These are phyloP conservation scores for Fusarium udum DNA, from an alignment of 2,329 filamentous ascomycete genomes.

Conservation along the genomic window DNA sequence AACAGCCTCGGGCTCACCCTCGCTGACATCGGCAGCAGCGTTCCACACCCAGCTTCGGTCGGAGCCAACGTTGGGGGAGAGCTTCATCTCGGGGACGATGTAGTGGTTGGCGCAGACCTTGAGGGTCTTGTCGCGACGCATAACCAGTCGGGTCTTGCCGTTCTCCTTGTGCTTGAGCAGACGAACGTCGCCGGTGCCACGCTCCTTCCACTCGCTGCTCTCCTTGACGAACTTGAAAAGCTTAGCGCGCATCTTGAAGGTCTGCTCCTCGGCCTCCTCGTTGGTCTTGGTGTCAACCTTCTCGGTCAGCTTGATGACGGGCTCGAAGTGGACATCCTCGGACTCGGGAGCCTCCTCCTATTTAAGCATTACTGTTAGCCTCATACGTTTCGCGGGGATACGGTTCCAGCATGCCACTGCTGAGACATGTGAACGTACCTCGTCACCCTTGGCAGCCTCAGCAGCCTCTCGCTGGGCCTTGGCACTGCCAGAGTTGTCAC, in stretches of 20 bases:
- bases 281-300: slow-evolving; percentile 98
- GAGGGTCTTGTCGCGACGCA: slow-evolving; percentile 99
- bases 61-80: slow-evolving; percentile 96
- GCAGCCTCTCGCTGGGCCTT: slow-evolving; percentile 78
- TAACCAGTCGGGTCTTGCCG: slow-evolving; percentile 95
- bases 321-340: slow-evolving; percentile 96
- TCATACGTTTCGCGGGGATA: background rate
- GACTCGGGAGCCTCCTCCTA: slow-evolving; percentile 82
- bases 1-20: slow-evolving; percentile 95
- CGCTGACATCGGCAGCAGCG: slow-evolving; percentile 94
- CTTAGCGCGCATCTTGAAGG: slow-evolving; percentile 99
- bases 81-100: slow-evolving; percentile 98
- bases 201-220: slow-evolving; percentile 97
- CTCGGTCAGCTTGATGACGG: slow-evolving; percentile 94
- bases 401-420: slow-evolving; percentile 13
- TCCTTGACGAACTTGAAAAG: slow-evolving; percentile 98
- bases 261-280: slow-evolving; percentile 96
- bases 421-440: slow-evolving; percentile 55
- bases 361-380: slow-evolving; percentile 11
- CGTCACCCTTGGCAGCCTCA: slow-evolving; percentile 65
- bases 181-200: slow-evolving; percentile 94
- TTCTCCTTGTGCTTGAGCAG: slow-evolving; percentile 99
- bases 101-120: slow-evolving; percentile 99
- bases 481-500: slow-evolving; percentile 88
- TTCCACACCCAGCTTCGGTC: slow-evolving; percentile 99